These are phyloP conservation scores for Penicillium lividum DNA, from an alignment of 495 filamentous ascomycete genomes.

Conservation along the genomic window DNA sequence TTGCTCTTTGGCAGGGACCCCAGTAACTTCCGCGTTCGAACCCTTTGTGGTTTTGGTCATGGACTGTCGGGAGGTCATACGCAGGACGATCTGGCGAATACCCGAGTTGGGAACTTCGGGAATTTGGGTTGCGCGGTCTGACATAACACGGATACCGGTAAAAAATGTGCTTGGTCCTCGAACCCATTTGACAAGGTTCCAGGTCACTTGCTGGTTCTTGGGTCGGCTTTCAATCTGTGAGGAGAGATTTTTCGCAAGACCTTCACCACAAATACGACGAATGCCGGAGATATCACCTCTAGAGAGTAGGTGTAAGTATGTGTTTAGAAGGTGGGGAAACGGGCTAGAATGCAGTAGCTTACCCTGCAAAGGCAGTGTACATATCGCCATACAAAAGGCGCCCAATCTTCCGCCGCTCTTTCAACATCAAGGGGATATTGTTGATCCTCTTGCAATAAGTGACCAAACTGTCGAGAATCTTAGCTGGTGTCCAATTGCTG, in stretches of 20 bases:
- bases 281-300: conserved; percentile 62
- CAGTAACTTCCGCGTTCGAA: not conserved
- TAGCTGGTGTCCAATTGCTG: conserved; percentile 13
- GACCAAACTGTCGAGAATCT: conserved; percentile 40
- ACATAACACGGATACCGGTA: conserved; percentile 54
- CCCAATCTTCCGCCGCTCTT: conserved; percentile 42
- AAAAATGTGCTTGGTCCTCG: conserved; percentile 48
- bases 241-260: conserved; percentile 57
- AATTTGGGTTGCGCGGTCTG: conserved; percentile 57
- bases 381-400: conserved; percentile 64
- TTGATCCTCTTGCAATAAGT: conserved; percentile 40
- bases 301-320: conserved; percentile 5
- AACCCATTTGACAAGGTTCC: conserved; percentile 67
- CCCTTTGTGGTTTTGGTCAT: conserved; percentile 28
- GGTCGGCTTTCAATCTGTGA: conserved; percentile 57
- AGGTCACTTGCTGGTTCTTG: conserved; percentile 52
- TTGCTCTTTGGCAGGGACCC: conserved; percentile 51
- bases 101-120: conserved; percentile 47
- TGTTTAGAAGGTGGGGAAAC: not conserved
- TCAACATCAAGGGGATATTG: conserved; percentile 41
- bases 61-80: conserved; percentile 66
- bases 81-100: conserved; percentile 71
- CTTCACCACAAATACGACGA: conserved; percentile 57
- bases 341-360: conserved; percentile 25
- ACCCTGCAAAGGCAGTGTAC: conserved; percentile 71